Evolutionary conservation across 164 flowering plant genomes (phyloP).

Genomic region (Vitis riparia): DNA sequence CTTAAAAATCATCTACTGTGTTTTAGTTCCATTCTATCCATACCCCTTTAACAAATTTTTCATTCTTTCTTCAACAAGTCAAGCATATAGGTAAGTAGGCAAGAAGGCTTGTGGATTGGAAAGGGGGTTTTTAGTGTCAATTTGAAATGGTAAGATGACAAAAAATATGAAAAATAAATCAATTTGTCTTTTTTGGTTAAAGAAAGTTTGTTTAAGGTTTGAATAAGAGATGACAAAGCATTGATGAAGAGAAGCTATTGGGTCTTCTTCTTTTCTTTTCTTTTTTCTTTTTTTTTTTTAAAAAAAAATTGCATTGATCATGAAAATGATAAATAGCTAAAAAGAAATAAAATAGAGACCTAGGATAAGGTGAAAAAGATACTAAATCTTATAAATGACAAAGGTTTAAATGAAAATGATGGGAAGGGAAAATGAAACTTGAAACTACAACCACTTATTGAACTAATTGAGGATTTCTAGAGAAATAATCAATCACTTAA

Average conservation of each 20-base stretch:
- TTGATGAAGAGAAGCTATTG: constrained; percentile 36
- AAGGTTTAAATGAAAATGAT: constrained; percentile 27
- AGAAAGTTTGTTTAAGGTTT: constrained; percentile 1
- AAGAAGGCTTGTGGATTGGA: no score
- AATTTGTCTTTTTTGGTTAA: no score
- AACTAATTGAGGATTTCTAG: constrained; percentile 51
- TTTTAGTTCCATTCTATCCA: no score
- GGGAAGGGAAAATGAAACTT: constrained; percentile 19
- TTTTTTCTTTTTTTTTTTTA: no score
- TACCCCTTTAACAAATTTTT: no score
- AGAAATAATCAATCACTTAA: constrained; percentile 46
- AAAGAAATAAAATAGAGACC: constrained; percentile 56
- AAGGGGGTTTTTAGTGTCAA: no score
- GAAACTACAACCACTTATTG: constrained; percentile 31
- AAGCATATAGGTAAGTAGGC: no score
- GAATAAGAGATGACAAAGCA: constrained; percentile 44
- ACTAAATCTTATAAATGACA: constrained; percentile 40
- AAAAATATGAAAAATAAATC: no score
- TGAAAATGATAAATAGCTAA: constrained; percentile 54
- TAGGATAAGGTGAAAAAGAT: constrained; percentile 48
- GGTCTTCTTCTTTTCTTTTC: constrained; percentile 34
- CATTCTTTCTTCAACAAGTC: no score
- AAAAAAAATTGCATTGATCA: constrained; percentile 50
- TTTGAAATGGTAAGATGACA: no score
- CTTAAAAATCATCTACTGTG: no score